phyloP scores from a whole-genome alignment of 768 basidiomycete genomes.

The Neoboletus magnificus region DNA sequence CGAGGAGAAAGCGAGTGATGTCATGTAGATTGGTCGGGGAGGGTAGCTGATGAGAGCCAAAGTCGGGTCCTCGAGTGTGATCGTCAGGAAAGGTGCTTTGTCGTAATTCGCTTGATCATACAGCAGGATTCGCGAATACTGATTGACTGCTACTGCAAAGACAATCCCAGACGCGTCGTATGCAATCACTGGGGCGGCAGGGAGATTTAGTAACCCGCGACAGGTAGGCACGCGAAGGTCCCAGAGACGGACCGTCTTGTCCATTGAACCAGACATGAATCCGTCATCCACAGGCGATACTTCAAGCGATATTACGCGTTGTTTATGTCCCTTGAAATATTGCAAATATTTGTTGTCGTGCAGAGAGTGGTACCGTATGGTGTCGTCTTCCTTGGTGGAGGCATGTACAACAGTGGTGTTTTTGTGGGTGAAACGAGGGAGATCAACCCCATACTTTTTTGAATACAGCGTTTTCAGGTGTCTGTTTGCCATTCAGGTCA shows the following conservation, averaged over 20 bases:
- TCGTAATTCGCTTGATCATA: constrained; percentile 87
- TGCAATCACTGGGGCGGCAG: constrained; percentile 72
- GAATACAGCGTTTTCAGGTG: constrained; percentile 76
- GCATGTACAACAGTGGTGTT: constrained; percentile 81
- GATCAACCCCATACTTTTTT: constrained; percentile 95
- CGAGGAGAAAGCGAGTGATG: constrained; percentile 85
- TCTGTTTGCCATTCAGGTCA: constrained; percentile 43
- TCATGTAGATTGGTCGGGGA: constrained; percentile 86
- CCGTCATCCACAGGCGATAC: constrained; percentile 92
- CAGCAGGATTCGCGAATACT: constrained; percentile 75
- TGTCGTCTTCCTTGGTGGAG: constrained; percentile 94
- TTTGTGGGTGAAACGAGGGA: constrained; percentile 94
- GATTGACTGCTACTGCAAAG: constrained; percentile 84
- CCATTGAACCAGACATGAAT: constrained; percentile 92
- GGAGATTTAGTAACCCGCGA: constrained; percentile 74
- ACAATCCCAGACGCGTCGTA: constrained; percentile 82
- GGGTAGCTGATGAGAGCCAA: constrained; percentile 75
- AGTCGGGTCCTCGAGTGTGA: constrained; percentile 79
- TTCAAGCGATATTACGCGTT: constrained; percentile 83
- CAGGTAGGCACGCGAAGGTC: constrained; percentile 81
- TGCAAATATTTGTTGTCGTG: constrained; percentile 96
- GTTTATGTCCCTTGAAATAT: constrained; percentile 95
- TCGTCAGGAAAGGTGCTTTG: constrained; percentile 86
- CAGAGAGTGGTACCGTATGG: constrained; percentile 88
- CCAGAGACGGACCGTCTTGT: constrained; percentile 95